Percentiles rank a stretch among this genome's conserved stretches.
Evolutionary conservation across 2,329 filamentous ascomycete species (phyloP).

Genomic region (Rutstroemia sp.): DNA sequence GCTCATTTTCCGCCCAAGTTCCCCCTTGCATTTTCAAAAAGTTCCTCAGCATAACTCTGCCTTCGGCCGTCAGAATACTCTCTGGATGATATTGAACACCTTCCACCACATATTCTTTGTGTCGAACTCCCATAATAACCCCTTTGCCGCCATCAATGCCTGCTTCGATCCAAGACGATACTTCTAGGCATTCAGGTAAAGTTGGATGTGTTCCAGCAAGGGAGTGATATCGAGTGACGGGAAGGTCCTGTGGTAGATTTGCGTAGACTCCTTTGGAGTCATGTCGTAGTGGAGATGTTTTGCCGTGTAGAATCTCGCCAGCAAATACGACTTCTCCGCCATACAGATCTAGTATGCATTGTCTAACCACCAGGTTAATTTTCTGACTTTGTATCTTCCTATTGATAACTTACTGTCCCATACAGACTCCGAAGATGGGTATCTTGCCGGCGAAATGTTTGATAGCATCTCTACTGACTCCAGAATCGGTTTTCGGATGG

Average conservation of each 20-base stretch:
- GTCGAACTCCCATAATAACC: slow-evolving; percentile 93
- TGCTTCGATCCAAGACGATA: slow-evolving; percentile 81
- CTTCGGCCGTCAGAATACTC: slow-evolving; percentile 87
- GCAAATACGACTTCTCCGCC: slow-evolving; percentile 87
- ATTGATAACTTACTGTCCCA: slow-evolving; percentile 69
- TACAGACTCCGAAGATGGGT: slow-evolving; percentile 93
- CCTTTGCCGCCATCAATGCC: slow-evolving; percentile 69
- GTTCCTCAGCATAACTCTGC: slow-evolving; percentile 84
- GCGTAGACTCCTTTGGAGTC: slow-evolving; percentile 89
- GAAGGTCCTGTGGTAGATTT: slow-evolving; percentile 69
- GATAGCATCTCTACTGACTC: slow-evolving; percentile 88
- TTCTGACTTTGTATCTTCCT: slow-evolving; percentile 7
- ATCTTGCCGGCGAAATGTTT: slow-evolving; percentile 89
- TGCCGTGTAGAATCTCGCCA: slow-evolving; percentile 94
- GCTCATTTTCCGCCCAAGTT: slow-evolving; percentile 79
- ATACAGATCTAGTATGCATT: slow-evolving; percentile 93
- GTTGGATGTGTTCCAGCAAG: slow-evolving; percentile 86
- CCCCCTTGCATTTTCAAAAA: slow-evolving; percentile 84
- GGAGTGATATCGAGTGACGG: slow-evolving; percentile 93
- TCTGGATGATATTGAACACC: slow-evolving; percentile 98
- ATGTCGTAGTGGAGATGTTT: slow-evolving; percentile 85
- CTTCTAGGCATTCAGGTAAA: slow-evolving; percentile 75
- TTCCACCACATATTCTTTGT: slow-evolving; percentile 86
- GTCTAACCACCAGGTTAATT: slow-evolving; percentile 40
- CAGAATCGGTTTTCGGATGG: slow-evolving; percentile 85